phyloP scores from a whole-genome alignment of 345 rosid genomes.

The Clarkia xantiana region DNA sequence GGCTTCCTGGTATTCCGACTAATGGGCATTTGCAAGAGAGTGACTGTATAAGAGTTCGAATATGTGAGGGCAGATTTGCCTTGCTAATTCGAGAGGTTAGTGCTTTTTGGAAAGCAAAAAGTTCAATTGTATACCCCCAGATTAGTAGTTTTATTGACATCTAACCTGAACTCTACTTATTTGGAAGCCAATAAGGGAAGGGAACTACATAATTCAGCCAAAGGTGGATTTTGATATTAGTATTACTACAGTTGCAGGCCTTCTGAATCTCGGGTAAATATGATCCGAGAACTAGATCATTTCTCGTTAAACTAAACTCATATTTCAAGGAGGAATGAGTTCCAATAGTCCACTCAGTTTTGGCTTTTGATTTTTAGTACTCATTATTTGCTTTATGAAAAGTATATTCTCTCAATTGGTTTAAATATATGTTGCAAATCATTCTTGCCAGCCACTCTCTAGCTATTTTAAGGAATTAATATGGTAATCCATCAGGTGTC shows the following conservation, averaged over 20 bases:
- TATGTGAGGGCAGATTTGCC: slow-evolving; percentile 98
- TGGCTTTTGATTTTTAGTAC: neutral
- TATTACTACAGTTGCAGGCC: slow-evolving; percentile 93
- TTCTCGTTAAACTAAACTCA: too few relatives aligned
- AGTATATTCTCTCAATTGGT: too few relatives aligned
- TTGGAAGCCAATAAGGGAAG: slow-evolving; percentile 91
- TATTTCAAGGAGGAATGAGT: too few relatives aligned
- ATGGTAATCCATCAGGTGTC: too few relatives aligned
- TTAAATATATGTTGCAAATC: too few relatives aligned
- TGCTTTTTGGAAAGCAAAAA: neutral
- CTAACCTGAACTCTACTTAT: slow-evolving; percentile 1
- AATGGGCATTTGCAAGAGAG: slow-evolving; percentile 80
- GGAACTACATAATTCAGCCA: slow-evolving; percentile 96
- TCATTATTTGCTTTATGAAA: too few relatives aligned
- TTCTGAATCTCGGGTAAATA: slow-evolving; percentile 89
- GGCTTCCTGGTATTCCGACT: slow-evolving; percentile 75
- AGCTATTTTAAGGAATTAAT: too few relatives aligned
- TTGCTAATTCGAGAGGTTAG: slow-evolving; percentile 92
- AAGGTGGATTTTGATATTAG: slow-evolving; percentile 99
- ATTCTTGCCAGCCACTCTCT: too few relatives aligned
- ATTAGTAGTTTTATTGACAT: too few relatives aligned
- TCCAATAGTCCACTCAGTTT: neutral
- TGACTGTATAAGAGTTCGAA: slow-evolving; percentile 95
- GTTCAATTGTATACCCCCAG: too few relatives aligned
- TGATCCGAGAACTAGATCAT: too few relatives aligned